These are phyloP conservation scores for Castanea mollissima DNA, from an alignment of 306 rosid species.

Conservation along the genomic window DNA sequence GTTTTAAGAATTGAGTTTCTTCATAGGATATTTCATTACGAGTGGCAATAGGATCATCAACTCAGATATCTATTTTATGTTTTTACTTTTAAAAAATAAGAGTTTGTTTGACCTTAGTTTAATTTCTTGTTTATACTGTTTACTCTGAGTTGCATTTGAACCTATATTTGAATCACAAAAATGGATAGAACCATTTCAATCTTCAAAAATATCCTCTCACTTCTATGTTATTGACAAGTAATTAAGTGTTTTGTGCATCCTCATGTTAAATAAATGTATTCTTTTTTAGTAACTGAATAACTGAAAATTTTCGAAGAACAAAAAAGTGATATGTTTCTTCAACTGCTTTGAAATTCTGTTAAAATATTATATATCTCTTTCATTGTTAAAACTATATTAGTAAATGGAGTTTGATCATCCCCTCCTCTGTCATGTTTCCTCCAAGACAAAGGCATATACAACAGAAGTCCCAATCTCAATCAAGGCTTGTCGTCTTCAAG, in stretches of 20 bases:
- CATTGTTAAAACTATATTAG: background rate
- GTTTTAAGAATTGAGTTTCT: constrained; percentile 19
- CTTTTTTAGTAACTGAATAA: background rate
- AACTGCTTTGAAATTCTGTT: background rate
- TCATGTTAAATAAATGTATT: background rate
- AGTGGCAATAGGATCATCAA: constrained; percentile 82
- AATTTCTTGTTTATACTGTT: background rate
- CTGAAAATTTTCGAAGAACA: background rate
- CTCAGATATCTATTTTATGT: constrained; percentile 69
- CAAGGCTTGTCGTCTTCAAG: background rate
- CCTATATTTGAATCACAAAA: too few species aligned
- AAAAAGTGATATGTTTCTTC: background rate
- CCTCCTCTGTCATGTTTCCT: too few species aligned
- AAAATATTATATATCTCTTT: too few species aligned
- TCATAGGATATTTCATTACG: constrained; percentile 73
- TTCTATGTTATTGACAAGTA: background rate
- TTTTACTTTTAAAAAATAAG: background rate
- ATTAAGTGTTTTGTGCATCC: background rate
- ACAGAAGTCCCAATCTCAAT: background rate
- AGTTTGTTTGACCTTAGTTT: background rate
- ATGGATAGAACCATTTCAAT: background rate
- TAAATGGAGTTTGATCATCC: background rate
- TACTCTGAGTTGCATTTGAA: too few species aligned
- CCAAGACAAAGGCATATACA: too few species aligned
- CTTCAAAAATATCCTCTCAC: background rate